A percentile compares a stretch with the other conserved stretches of the same genome.
Evolutionary conservation across 176 grass and related monocot species (phyloP).

Genomic region (Cenchrus fungigraminus): DNA sequence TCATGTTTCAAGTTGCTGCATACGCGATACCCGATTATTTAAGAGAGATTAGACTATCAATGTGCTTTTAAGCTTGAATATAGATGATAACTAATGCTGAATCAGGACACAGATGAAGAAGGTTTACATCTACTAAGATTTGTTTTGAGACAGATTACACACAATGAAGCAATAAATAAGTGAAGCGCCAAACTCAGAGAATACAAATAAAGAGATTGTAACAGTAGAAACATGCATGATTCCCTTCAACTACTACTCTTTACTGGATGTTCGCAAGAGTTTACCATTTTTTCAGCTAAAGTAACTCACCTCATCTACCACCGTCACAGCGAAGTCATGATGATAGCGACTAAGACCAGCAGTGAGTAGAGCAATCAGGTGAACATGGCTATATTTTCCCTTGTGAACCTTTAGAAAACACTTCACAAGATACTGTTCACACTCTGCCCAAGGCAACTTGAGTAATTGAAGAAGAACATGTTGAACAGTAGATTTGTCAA

Average conservation of each 20-base stretch:
- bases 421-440: conserved; percentile 85
- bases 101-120: neutral
- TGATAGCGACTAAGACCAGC: conserved; percentile 88
- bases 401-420: conserved; percentile 99
- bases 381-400: conserved; percentile 96
- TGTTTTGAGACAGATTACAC: neutral
- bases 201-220: conserved; percentile 19
- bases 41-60: conserved; percentile 48
- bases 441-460: conserved; percentile 96
- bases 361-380: conserved; percentile 89
- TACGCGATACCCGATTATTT: conserved; percentile 2
- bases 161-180: neutral
- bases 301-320: conserved; percentile 87
- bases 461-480: conserved; percentile 95
- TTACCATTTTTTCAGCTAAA: conserved; percentile 22
- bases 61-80: conserved; percentile 56
- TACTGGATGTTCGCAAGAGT: neutral
- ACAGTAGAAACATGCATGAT: no score
- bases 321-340: conserved; percentile 75
- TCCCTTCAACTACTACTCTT: neutral
- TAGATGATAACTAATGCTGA: neutral
- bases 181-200: neutral
- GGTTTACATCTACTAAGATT: neutral
- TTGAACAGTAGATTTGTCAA: conserved; percentile 85
- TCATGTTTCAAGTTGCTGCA: neutral